Evolutionary conservation across 345 rosid genomes (phyloP).

Genomic region (Eucalyptus rudis): DNA sequence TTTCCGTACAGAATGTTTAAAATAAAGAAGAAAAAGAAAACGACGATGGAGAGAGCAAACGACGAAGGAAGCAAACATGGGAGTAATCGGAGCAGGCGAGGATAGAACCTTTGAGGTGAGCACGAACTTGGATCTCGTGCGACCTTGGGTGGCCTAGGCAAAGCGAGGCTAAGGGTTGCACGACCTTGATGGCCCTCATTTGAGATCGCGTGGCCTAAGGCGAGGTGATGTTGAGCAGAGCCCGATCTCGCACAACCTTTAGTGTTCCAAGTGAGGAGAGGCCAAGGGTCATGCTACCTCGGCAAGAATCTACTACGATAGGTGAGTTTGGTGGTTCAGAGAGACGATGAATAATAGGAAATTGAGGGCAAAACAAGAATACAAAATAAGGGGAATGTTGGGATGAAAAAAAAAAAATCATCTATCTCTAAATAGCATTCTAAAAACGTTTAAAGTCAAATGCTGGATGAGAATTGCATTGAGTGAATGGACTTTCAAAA

Average conservation of each 20-base stretch:
- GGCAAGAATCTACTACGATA: fast-evolving
- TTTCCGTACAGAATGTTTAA: neutral
- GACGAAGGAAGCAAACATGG: neutral
- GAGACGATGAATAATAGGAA: neutral
- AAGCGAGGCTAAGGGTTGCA: neutral
- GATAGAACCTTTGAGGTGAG: neutral
- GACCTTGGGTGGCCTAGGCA: neutral
- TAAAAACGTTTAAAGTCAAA: fast-evolving
- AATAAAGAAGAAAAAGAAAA: neutral
- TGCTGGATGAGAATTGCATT: neutral
- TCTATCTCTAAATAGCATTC: neutral
- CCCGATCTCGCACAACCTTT: neutral
- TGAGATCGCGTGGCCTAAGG: neutral
- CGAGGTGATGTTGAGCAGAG: fast-evolving
- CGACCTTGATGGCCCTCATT: neutral
- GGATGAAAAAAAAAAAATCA: neutral
- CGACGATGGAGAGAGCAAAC: neutral
- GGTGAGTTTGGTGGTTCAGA: neutral
- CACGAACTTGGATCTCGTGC: neutral
- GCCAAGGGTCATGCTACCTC: neutral
- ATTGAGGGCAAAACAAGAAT: neutral
- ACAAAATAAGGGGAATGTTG: neutral
- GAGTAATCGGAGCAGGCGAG: neutral
- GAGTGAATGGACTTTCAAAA: neutral
- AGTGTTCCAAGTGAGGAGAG: neutral